phyloP scores from a whole-genome alignment of 495 filamentous ascomycete genomes.

The Achaetomiella virescens region DNA sequence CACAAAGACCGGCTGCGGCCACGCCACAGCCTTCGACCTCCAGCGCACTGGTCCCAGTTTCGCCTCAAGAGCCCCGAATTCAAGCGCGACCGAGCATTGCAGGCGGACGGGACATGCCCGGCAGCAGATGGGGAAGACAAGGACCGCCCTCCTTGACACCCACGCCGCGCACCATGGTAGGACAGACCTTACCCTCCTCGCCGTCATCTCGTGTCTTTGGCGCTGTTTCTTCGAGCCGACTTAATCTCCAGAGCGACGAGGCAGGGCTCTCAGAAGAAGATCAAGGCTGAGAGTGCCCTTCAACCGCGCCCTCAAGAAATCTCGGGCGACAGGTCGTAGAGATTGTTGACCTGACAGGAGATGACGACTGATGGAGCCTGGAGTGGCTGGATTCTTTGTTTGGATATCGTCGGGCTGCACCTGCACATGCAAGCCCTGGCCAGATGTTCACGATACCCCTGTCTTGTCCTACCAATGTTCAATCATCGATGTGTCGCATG shows the following conservation, averaged over 20 bases:
- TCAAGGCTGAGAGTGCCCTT: neutral
- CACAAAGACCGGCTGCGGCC: neutral
- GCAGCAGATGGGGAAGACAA: neutral
- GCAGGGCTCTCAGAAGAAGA: neutral
- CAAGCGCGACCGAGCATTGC: neutral
- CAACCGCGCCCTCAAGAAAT: neutral
- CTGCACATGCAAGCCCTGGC: neutral
- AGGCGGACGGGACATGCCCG: neutral
- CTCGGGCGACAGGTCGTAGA: slow-evolving; percentile 8
- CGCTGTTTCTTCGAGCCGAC: neutral
- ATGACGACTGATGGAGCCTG: neutral
- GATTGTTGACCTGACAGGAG: slow-evolving; percentile 19
- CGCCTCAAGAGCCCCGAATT: neutral
- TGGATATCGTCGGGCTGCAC: neutral
- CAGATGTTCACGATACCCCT: neutral
- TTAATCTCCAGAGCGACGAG: neutral
- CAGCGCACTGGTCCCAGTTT: neutral
- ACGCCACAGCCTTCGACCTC: neutral
- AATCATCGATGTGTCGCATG: neutral
- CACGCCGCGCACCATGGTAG: neutral
- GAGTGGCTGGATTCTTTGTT: neutral
- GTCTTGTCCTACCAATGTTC: neutral
- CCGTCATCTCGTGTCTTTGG: neutral
- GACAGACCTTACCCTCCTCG: neutral
- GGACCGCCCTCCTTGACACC: neutral